Evolutionary conservation across 495 filamentous ascomycete genomes (phyloP).

Genomic region (Neurospora tetraspora): DNA sequence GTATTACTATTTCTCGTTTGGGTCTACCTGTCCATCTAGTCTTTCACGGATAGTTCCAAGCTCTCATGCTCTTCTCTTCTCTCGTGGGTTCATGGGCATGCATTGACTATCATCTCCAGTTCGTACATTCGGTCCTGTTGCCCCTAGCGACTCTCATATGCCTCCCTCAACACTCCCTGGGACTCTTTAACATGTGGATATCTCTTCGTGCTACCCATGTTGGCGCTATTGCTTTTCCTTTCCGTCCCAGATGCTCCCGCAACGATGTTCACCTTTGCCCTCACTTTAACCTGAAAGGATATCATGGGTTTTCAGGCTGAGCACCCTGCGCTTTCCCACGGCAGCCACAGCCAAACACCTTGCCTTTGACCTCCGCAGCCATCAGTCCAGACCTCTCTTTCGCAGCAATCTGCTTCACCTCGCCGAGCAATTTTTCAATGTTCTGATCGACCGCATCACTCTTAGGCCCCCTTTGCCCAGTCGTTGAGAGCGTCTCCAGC

Average conservation of each 20-base stretch:
- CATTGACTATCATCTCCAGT: background rate
- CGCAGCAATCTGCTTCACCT: constrained; percentile 69
- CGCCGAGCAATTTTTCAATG: constrained; percentile 68
- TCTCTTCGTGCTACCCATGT: background rate
- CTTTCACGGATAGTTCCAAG: background rate
- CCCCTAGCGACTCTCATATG: background rate
- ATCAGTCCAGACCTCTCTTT: constrained; percentile 82
- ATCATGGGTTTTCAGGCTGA: background rate
- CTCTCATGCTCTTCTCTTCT: background rate
- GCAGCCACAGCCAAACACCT: constrained; percentile 49
- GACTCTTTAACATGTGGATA: background rate
- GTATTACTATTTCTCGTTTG: background rate
- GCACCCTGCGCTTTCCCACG: background rate
- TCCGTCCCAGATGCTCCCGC: background rate
- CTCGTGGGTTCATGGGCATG: background rate
- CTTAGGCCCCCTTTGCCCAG: background rate
- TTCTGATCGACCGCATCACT: constrained; percentile 31
- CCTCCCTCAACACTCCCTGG: too few species aligned
- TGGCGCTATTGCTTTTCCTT: background rate
- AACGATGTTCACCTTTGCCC: background rate
- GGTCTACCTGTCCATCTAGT: background rate
- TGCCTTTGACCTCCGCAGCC: constrained; percentile 73
- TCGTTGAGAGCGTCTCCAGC: background rate
- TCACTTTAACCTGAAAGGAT: background rate
- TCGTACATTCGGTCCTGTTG: background rate